phyloP scores from a whole-genome alignment of 2,329 filamentous ascomycete genomes.

The Diaporthe humulicola region DNA sequence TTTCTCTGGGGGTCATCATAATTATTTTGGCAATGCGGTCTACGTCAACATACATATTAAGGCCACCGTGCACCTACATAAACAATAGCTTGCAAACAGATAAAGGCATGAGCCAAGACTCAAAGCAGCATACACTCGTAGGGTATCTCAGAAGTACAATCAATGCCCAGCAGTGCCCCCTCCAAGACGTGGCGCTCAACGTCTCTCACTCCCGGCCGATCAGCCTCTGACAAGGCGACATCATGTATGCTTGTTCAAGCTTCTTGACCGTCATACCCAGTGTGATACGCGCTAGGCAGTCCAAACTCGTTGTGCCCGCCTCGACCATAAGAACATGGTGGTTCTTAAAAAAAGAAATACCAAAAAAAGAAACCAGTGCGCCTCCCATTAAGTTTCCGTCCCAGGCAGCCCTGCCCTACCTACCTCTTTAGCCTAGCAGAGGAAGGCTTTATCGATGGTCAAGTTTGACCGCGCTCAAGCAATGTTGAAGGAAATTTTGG shows the following conservation, averaged over 20 bases:
- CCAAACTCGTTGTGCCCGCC: neutral
- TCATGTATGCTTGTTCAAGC: conserved; percentile 32
- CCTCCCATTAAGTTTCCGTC: neutral
- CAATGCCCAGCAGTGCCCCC: conserved; percentile 21
- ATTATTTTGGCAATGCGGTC: neutral
- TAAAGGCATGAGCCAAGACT: conserved; percentile 1
- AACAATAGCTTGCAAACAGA: neutral
- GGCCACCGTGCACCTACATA: neutral
- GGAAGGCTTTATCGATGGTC: neutral
- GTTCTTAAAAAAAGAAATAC: neutral
- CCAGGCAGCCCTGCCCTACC: neutral
- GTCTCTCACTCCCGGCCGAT: conserved; percentile 27
- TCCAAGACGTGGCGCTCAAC: conserved; percentile 1
- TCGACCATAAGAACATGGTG: neutral
- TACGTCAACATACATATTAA: neutral
- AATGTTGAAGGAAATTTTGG: neutral
- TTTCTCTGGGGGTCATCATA: neutral
- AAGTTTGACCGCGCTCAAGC: neutral
- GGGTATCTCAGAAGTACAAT: conserved; percentile 41
- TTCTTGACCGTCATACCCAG: neutral
- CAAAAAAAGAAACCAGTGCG: neutral
- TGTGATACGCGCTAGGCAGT: neutral
- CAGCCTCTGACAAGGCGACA: conserved; percentile 34
- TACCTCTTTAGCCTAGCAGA: neutral
- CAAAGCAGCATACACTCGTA: conserved; percentile 32